phyloP scores from a whole-genome alignment of 768 basidiomycete species.

The Phlebiopsis flavidoalba region DNA sequence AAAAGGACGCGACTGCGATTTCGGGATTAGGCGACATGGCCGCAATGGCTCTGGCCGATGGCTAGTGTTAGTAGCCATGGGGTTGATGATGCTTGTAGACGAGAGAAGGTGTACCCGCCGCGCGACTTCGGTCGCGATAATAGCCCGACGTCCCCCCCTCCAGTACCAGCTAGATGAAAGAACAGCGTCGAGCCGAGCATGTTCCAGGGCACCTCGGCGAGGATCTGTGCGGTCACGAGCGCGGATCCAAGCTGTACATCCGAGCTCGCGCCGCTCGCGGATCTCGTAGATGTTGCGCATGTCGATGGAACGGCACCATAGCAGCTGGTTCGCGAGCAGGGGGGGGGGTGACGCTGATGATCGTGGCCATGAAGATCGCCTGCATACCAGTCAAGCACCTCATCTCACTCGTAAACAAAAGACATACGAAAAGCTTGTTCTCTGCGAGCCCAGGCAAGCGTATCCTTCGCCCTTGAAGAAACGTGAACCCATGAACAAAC shows the following conservation, averaged over 20 bases:
- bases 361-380: slow-evolving; percentile 49
- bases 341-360: slow-evolving; percentile 43
- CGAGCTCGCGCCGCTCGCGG: slow-evolving; percentile 58
- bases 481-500: slow-evolving; percentile 61
- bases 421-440: slow-evolving; percentile 61
- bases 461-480: slow-evolving; percentile 50
- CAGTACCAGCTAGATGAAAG: slow-evolving; percentile 69
- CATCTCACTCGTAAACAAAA: too few species aligned
- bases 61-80: slow-evolving; percentile 60
- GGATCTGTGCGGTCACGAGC: slow-evolving; percentile 46
- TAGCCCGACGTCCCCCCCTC: slow-evolving; percentile 68
- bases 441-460: slow-evolving; percentile 57
- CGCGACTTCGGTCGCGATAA: slow-evolving; percentile 42
- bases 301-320: slow-evolving; percentile 51
- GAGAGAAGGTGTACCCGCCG: slow-evolving; percentile 57
- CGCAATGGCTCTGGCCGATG: slow-evolving; percentile 48
- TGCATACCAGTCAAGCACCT: neutral
- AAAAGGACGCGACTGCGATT: slow-evolving; percentile 55
- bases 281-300: slow-evolving; percentile 61
- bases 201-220: slow-evolving; percentile 60
- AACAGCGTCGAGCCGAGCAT: slow-evolving; percentile 51
- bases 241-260: slow-evolving; percentile 66
- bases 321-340: slow-evolving; percentile 58
- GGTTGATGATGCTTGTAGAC: slow-evolving; percentile 48
- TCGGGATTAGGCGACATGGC: slow-evolving; percentile 56